A percentile compares a stretch with the other conserved stretches of the same genome.
Evolutionary conservation across 1,284 basidiomycete genomes (phyloP).

Genomic region (Leccinum solheimii): DNA sequence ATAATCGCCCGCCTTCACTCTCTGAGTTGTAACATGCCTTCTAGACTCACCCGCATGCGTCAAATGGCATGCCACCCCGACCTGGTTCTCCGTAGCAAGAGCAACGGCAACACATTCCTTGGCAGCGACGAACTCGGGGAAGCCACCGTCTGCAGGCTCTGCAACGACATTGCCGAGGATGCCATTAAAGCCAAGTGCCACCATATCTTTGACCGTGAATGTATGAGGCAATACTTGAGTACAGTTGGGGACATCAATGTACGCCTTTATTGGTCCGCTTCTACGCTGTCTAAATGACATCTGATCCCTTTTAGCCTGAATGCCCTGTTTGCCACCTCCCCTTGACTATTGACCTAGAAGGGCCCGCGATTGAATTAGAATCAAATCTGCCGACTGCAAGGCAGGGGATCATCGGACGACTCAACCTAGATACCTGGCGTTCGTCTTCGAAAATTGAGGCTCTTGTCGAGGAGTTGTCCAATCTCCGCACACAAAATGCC

Average conservation of each 20-base stretch:
- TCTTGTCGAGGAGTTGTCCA: constrained; percentile 89
- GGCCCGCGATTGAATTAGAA: constrained; percentile 84
- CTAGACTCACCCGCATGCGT: constrained; percentile 81
- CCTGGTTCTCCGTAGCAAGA: constrained; percentile 89
- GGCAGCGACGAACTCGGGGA: constrained; percentile 61
- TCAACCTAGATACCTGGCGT: constrained; percentile 89
- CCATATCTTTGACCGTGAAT: constrained; percentile 93
- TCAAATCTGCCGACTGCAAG: constrained; percentile 61
- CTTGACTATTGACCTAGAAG: constrained; percentile 94
- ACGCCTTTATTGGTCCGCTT: constrained; percentile 26
- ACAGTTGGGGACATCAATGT: constrained; percentile 73
- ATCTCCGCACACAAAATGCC: constrained; percentile 80
- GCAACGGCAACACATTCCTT: constrained; percentile 61
- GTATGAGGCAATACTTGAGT: constrained; percentile 91
- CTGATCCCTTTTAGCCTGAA: constrained; percentile 54
- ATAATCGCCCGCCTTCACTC: neutral
- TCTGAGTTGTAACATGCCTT: neutral
- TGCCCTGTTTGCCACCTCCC: constrained; percentile 96
- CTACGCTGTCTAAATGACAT: constrained; percentile 3
- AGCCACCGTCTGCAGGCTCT: constrained; percentile 88
- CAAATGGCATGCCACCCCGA: constrained; percentile 98
- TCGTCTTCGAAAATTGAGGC: constrained; percentile 98
- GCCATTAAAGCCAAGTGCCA: constrained; percentile 91
- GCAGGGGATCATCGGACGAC: constrained; percentile 91
- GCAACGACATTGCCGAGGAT: constrained; percentile 96